Evolutionary conservation across 495 filamentous ascomycete genomes (phyloP).

Genomic region (Umbilicaria muhlenbergii): DNA sequence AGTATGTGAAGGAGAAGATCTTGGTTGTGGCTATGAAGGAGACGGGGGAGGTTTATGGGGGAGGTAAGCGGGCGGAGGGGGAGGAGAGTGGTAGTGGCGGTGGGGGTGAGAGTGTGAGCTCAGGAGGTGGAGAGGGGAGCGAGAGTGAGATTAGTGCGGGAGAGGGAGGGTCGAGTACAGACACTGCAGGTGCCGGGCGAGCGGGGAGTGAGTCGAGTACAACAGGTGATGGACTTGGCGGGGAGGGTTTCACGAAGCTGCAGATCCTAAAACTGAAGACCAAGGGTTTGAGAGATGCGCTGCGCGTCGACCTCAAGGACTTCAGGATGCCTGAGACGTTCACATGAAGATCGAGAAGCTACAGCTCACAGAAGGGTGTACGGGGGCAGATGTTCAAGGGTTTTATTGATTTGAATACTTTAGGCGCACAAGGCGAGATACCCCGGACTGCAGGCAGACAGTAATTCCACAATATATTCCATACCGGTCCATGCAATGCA

Average conservation of each 20-base stretch:
- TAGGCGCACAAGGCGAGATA: too few relatives aligned
- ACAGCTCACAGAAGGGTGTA: too few relatives aligned
- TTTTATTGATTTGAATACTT: too few relatives aligned
- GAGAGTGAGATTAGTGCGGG: not conserved
- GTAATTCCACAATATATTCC: too few relatives aligned
- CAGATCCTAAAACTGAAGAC: slow-evolving; percentile 8
- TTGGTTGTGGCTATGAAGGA: slow-evolving; percentile 5
- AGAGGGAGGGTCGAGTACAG: not conserved
- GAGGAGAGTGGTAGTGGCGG: not conserved
- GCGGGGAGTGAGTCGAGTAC: not conserved
- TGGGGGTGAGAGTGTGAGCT: not conserved
- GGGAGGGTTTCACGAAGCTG: slow-evolving; percentile 1
- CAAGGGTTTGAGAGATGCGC: slow-evolving; percentile 6
- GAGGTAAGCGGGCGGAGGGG: not conserved
- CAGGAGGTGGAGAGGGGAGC: not conserved
- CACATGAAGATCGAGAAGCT: not conserved
- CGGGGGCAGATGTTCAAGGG: too few relatives aligned
- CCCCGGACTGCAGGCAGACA: too few relatives aligned
- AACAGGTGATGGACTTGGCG: not conserved
- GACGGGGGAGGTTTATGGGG: not conserved
- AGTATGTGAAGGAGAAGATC: slow-evolving; percentile 3
- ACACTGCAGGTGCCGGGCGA: not conserved
- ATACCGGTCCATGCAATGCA: too few relatives aligned
- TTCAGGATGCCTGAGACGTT: slow-evolving; percentile 8
- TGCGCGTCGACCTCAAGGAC: slow-evolving; percentile 3